Evolutionary conservation across 2,329 filamentous ascomycete genomes (phyloP), one percentile per base, ranked within the genome.

Genomic region (Fragosphaeria purpurea): DNA sequence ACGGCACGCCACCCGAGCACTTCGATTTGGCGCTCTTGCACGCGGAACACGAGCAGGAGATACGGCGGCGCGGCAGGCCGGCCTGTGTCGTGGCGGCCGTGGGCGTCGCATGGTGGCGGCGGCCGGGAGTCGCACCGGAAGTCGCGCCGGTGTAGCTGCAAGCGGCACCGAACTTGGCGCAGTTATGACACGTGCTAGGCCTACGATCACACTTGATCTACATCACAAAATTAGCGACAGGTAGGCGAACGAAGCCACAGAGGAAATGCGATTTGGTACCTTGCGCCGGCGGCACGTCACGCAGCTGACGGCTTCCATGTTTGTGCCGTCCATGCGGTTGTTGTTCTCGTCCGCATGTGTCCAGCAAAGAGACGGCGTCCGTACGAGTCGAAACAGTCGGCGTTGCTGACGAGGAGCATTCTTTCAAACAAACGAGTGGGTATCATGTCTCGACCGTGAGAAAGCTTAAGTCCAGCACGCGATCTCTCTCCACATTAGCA

Each of bases 1-100:
- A 53, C 7, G 33, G 7, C 9, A 22, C 11, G 5, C 70, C 66
- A 4, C 63, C 57, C n/a, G 67, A 69, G 58, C 77, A 80, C 5
- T 68, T 65, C 7, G 73, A 66, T 63, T 80, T 80, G 33, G 75
- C 68, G 46, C 72, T 68, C 60, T 75, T 75, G 66, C 77, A 80
- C 55, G 78, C 75, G 74, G 75, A 79, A 59, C 77, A 80, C 50
- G 74, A 78, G 31, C 63, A 66, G 0, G 44, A 42, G 30, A 46
- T 46, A n/a, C 51, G 51, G 7, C 51, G 44, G 6, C 51, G 51
- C 41, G 38, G 45, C 22, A 53, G 45, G 7, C 51, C 51, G 10
- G 51, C 50, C 39, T 52, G 50, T 2, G 50, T 52, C 7, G 46
- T 48, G 3, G 39, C 46, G 22, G 42, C 11, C 9, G 46, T 30